phyloP scores from a whole-genome alignment of 2,329 filamentous ascomycete species.

The Trichoderma pleuroti region DNA sequence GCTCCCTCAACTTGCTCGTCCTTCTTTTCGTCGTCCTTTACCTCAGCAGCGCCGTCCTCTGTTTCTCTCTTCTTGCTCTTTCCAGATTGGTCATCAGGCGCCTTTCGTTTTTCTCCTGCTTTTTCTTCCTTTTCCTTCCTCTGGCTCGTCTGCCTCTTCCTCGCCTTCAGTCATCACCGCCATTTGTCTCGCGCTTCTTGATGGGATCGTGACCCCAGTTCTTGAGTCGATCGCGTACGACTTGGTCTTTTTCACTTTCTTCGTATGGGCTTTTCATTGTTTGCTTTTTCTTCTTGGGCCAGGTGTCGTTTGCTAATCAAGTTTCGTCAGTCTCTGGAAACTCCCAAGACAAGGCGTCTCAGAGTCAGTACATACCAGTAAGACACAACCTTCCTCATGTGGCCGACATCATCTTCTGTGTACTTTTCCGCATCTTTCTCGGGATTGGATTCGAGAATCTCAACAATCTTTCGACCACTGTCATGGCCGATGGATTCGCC shows the following conservation, averaged over 20 bases:
- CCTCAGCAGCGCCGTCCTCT: background rate
- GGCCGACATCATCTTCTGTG: slow-evolving; percentile 50
- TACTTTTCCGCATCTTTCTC: slow-evolving; percentile 55
- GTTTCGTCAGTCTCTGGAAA: background rate
- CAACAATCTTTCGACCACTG: slow-evolving; percentile 60
- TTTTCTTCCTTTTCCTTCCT: slow-evolving; percentile 18
- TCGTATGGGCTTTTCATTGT: slow-evolving; percentile 48
- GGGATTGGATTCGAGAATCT: slow-evolving; percentile 60
- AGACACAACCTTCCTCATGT: slow-evolving; percentile 61
- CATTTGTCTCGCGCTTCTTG: slow-evolving; percentile 34
- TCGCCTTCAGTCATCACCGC: slow-evolving; percentile 19
- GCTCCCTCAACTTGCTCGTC: slow-evolving; percentile 19
- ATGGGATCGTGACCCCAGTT: slow-evolving; percentile 58
- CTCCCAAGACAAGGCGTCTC: background rate
- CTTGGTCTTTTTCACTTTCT: slow-evolving; percentile 46
- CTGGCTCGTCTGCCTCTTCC: background rate
- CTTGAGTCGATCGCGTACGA: slow-evolving; percentile 58
- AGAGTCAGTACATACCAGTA: slow-evolving; percentile 45
- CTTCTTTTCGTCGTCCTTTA: slow-evolving; percentile 9
- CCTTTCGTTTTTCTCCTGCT: slow-evolving; percentile 30
- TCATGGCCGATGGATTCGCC: slow-evolving; percentile 63
- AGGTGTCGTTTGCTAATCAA: slow-evolving; percentile 55
- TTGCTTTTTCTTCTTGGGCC: slow-evolving; percentile 58
- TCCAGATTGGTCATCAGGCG: slow-evolving; percentile 23
- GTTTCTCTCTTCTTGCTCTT: slow-evolving; percentile 35